These are phyloP conservation scores for Verbascum thapsus DNA, from an alignment of 257 asterid species.

Conservation along the genomic window DNA sequence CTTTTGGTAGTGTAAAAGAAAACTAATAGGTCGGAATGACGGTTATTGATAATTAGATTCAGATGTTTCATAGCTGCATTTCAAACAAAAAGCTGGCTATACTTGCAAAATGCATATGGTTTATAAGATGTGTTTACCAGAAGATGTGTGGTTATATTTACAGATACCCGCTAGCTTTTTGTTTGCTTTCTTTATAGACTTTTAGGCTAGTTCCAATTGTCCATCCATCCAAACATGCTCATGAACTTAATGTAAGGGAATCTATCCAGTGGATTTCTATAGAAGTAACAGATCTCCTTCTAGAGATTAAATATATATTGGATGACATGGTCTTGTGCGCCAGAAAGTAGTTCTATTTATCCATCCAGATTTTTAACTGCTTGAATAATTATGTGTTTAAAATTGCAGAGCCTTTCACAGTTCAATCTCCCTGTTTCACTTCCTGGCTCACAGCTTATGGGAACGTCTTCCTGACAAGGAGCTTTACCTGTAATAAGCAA, in stretches of 20 bases:
- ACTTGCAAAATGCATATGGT: conserved; percentile 19
- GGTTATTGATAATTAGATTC: background rate
- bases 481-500: conserved; percentile 45
- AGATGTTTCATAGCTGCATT: conserved; percentile 19
- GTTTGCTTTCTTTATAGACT: conserved; percentile 11
- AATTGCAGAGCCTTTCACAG: conserved; percentile 79
- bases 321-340: conserved; percentile 14
- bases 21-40: conserved; percentile 7
- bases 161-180: no score
- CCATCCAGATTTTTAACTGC: conserved; percentile 13
- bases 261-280: background rate
- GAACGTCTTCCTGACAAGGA: conserved; percentile 60
- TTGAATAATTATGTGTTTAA: conserved; percentile 34
- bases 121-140: conserved; percentile 2
- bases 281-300: background rate
- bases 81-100: conserved; percentile 18
- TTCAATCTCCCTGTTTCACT: conserved; percentile 80
- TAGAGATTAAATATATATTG: no score
- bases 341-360: conserved; percentile 17
- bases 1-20: conserved; percentile 4
- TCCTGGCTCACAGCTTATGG: conserved; percentile 65
- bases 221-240: background rate
- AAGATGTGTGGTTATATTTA: conserved; percentile 12
- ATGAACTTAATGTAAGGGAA: background rate
- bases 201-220: conserved; percentile 3